Percentiles rank a stretch among this genome's conserved stretches.
These are phyloP conservation scores for Colletotrichum sp. DNA, from an alignment of 2,329 filamentous ascomycete genomes.

Conservation along the genomic window DNA sequence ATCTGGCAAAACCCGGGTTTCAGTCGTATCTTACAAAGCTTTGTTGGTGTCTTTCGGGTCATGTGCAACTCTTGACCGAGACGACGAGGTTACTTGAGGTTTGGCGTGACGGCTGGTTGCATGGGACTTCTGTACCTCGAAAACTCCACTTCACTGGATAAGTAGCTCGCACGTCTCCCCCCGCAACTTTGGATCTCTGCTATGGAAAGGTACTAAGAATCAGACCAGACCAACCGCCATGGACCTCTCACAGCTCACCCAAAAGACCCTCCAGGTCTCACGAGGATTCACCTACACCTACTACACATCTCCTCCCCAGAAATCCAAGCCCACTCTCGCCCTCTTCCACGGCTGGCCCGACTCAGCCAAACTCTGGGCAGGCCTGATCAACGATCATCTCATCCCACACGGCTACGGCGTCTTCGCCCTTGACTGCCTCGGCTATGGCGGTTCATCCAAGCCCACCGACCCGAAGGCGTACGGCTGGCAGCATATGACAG, in stretches of 20 bases:
- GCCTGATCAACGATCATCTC: slow-evolving; percentile 43
- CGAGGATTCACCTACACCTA: slow-evolving; percentile 45
- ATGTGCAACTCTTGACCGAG: background rate
- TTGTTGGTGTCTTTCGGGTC: background rate
- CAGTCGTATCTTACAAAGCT: background rate
- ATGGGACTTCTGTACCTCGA: background rate
- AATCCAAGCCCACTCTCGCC: slow-evolving; percentile 36
- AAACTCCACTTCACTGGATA: background rate
- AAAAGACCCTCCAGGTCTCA: slow-evolving; percentile 32
- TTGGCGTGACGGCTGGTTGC: background rate
- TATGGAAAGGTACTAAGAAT: background rate
- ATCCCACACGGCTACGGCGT: slow-evolving; percentile 40
- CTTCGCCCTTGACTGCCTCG: slow-evolving; percentile 42
- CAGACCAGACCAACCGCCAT: background rate
- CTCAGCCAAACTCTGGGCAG: slow-evolving; percentile 47
- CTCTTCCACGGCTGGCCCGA: slow-evolving; percentile 58
- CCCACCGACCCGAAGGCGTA: slow-evolving; percentile 42
- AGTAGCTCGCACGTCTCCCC: background rate
- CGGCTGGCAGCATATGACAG: slow-evolving; percentile 36
- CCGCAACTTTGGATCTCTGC: background rate
- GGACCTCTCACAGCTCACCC: slow-evolving; percentile 26
- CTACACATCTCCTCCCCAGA: slow-evolving; percentile 34
- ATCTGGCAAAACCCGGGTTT: background rate
- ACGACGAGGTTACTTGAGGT: background rate
- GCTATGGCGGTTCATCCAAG: slow-evolving; percentile 44